phyloP scores from a whole-genome alignment of 495 filamentous ascomycete genomes.

The Penicillium odoratum region DNA sequence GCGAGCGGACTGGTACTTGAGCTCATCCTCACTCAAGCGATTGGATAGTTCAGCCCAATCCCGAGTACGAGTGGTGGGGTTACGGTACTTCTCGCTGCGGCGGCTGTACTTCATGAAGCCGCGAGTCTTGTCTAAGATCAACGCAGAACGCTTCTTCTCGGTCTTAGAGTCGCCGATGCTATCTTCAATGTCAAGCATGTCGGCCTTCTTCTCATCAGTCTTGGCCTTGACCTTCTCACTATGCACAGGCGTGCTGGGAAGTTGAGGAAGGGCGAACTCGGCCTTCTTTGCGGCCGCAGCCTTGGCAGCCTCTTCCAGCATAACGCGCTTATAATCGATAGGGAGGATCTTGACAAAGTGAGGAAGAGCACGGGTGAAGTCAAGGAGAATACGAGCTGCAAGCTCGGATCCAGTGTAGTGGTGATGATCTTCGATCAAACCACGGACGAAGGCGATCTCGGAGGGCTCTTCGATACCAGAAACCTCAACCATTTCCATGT shows the following conservation, averaged over 20 bases:
- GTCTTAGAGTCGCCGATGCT: slow-evolving; percentile 81
- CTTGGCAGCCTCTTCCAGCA: slow-evolving; percentile 83
- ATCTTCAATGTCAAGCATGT: slow-evolving; percentile 94
- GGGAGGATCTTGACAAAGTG: slow-evolving; percentile 95
- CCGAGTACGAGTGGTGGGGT: slow-evolving; percentile 78
- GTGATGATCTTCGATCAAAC: slow-evolving; percentile 96
- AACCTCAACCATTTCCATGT: slow-evolving; percentile 97
- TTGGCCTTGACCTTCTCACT: slow-evolving; percentile 61
- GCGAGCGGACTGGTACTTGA: slow-evolving; percentile 97
- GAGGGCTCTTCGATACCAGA: slow-evolving; percentile 82
- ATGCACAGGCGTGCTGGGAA: slow-evolving; percentile 57
- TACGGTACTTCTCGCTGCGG: slow-evolving; percentile 92
- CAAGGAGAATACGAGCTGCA: slow-evolving; percentile 91
- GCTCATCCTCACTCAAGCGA: slow-evolving; percentile 90
- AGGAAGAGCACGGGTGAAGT: slow-evolving; percentile 90
- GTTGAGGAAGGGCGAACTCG: slow-evolving; percentile 78
- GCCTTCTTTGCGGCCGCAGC: slow-evolving; percentile 80
- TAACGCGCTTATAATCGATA: slow-evolving; percentile 95
- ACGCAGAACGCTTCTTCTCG: slow-evolving; percentile 89
- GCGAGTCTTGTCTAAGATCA: slow-evolving; percentile 95
- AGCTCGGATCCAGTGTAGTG: slow-evolving; percentile 99
- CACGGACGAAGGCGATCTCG: slow-evolving; percentile 92
- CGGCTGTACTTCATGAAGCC: slow-evolving; percentile 99
- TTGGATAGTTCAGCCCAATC: slow-evolving; percentile 94
- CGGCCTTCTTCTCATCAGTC: slow-evolving; percentile 66